phyloP scores from a whole-genome alignment of 768 basidiomycete species.

The Collybiopsis luxurians region DNA sequence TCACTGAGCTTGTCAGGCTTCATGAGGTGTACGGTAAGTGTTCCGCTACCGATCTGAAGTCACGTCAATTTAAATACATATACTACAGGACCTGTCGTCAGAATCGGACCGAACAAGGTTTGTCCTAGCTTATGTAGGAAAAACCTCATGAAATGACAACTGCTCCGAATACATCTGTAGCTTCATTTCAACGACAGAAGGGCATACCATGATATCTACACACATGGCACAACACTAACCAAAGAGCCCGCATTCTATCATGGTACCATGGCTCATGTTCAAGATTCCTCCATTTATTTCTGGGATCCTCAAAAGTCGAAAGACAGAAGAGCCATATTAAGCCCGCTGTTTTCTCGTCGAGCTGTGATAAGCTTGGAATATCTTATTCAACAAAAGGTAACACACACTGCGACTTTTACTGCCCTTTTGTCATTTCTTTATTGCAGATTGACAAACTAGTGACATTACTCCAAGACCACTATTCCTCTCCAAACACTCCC shows the following conservation, averaged over 20 bases:
- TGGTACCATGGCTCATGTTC: conserved; percentile 6
- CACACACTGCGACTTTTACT: not conserved
- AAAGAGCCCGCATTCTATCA: conserved; percentile 15
- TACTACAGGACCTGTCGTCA: conserved; percentile 23
- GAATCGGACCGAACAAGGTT: conserved; percentile 22
- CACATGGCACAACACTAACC: conserved; percentile 8
- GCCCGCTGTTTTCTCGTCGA: conserved; percentile 16
- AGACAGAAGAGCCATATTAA: conserved; percentile 11
- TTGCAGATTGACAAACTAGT: conserved; percentile 8
- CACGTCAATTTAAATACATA: no score
- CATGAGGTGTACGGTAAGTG: conserved; percentile 31
- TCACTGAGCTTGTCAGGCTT: conserved; percentile 27
- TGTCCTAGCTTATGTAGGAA: not conserved
- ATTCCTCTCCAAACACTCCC: not conserved
- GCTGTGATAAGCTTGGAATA: conserved; percentile 14
- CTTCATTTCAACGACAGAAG: conserved; percentile 20
- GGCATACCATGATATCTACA: conserved; percentile 21
- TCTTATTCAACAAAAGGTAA: conserved; percentile 13
- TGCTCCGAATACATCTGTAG: conserved; percentile 5
- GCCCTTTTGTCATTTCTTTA: not conserved
- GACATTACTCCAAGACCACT: not conserved
- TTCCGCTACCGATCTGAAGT: no score
- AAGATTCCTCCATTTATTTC: conserved; percentile 10
- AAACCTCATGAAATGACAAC: no score
- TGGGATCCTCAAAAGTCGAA: conserved; percentile 13